Percentiles rank a stretch among this genome's conserved stretches.
These are phyloP conservation scores for Ophiostoma sp. DNA, from an alignment of 2,329 filamentous ascomycete genomes.

Conservation along the genomic window DNA sequence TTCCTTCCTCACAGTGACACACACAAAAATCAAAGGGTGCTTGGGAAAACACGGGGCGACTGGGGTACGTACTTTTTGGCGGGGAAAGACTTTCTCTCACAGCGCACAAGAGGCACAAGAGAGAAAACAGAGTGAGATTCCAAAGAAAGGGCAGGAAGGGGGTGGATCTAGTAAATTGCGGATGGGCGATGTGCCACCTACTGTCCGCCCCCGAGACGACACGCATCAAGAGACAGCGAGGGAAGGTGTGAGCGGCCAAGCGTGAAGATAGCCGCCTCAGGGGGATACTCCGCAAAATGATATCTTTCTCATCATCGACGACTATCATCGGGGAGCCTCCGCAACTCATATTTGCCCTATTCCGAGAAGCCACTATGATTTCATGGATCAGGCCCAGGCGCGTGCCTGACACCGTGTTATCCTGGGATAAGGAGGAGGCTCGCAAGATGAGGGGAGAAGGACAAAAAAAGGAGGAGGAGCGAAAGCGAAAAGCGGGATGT, in stretches of 20 bases:
- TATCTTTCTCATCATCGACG: background rate
- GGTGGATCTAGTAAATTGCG: slow-evolving; percentile 12
- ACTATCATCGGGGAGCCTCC: background rate
- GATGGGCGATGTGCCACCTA: background rate
- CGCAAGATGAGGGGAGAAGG: background rate
- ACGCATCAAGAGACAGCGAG: background rate
- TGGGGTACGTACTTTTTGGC: slow-evolving; percentile 1
- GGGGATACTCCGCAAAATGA: background rate
- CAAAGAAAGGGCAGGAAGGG: slow-evolving; percentile 13
- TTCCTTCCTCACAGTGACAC: background rate
- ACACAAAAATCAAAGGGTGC: background rate
- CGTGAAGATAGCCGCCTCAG: background rate
- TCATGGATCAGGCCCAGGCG: background rate
- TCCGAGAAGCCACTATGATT: background rate
- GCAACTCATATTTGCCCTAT: too few relatives aligned
- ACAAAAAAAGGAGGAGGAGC: background rate
- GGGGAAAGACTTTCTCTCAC: background rate
- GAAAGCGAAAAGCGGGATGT: background rate
- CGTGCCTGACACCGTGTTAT: background rate
- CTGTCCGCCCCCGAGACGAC: slow-evolving; percentile 3
- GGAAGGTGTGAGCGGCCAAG: slow-evolving; percentile 11
- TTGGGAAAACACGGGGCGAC: slow-evolving; percentile 19
- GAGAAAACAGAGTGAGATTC: background rate
- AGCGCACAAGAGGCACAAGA: background rate
- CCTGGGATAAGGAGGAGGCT: background rate